A percentile compares a stretch with the other conserved stretches of the same genome.
Evolutionary conservation across 148 eudicot species (phyloP).

Genomic region (Persicaria maculosa): DNA sequence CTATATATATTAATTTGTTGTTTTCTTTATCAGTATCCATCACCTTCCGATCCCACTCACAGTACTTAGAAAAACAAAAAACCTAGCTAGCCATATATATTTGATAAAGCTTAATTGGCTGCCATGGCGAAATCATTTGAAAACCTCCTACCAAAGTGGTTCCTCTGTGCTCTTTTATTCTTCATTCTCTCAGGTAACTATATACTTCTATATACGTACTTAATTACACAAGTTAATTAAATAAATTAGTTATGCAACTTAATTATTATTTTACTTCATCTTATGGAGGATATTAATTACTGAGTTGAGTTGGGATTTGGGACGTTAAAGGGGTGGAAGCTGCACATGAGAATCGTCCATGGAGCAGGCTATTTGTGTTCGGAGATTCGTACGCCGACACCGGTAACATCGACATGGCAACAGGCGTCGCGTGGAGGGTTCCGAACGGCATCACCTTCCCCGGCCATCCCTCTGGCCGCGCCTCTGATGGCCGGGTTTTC

Average conservation of each 20-base stretch:
- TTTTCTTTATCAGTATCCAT: no score
- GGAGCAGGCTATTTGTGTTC: conserved; percentile 40
- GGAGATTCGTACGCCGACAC: conserved; percentile 92
- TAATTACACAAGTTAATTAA: not conserved
- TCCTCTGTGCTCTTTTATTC: not conserved
- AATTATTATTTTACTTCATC: not conserved
- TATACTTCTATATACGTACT: no score
- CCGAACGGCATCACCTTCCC: conserved; percentile 82
- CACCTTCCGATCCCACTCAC: no score
- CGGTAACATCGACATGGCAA: conserved; percentile 36
- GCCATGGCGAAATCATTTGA: not conserved
- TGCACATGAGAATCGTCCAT: not conserved
- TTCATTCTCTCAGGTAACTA: conserved; percentile 1
- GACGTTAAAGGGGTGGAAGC: not conserved
- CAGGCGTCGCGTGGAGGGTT: conserved; percentile 35
- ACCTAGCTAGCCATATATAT: no score
- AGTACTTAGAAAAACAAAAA: no score
- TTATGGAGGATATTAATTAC: not conserved
- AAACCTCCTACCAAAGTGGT: not conserved
- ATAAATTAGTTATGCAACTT: not conserved
- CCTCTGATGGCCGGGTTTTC: conserved; percentile 74
- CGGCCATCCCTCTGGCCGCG: conserved; percentile 73
- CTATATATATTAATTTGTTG: no score
- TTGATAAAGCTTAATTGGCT: not conserved
- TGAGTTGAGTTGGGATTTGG: not conserved